Evolutionary conservation across 306 rosid genomes (phyloP).

Genomic region (Prunus salicina): DNA sequence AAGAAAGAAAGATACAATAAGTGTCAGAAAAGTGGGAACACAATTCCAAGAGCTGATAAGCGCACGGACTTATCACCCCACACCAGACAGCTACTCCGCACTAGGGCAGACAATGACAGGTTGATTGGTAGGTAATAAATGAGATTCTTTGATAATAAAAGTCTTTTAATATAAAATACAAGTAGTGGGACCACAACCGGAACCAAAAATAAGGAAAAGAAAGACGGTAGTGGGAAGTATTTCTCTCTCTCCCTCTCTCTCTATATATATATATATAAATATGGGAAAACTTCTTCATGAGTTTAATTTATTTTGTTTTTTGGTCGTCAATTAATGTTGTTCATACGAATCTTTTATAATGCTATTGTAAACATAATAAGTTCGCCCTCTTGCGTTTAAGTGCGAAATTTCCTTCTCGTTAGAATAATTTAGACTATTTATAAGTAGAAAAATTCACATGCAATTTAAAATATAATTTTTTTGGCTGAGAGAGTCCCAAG

Average conservation of each 20-base stretch:
- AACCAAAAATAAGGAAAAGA: background rate
- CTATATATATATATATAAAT: too few relatives aligned
- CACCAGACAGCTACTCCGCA: conserved; percentile 33
- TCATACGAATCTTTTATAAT: too few relatives aligned
- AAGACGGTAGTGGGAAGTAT: background rate
- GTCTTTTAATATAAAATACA: background rate
- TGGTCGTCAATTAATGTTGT: too few relatives aligned
- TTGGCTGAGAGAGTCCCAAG: background rate
- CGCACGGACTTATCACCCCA: rapidly evolving
- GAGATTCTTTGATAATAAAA: background rate
- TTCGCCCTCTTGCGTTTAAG: too few relatives aligned
- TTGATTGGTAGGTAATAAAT: conserved; percentile 5
- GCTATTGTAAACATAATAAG: too few relatives aligned
- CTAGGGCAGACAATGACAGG: conserved; percentile 15
- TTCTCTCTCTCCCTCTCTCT: too few relatives aligned
- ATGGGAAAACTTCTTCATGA: too few relatives aligned
- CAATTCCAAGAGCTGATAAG: conserved; percentile 21
- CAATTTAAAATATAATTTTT: background rate
- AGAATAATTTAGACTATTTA: too few relatives aligned
- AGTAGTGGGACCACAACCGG: background rate
- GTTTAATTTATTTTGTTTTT: too few relatives aligned
- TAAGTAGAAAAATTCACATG: too few relatives aligned
- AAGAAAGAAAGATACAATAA: background rate
- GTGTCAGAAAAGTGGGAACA: conserved; percentile 27
- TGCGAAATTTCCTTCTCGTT: too few relatives aligned